phyloP scores from a whole-genome alignment of 2,329 filamentous ascomycete genomes.

The Fusarium staphyleae region DNA sequence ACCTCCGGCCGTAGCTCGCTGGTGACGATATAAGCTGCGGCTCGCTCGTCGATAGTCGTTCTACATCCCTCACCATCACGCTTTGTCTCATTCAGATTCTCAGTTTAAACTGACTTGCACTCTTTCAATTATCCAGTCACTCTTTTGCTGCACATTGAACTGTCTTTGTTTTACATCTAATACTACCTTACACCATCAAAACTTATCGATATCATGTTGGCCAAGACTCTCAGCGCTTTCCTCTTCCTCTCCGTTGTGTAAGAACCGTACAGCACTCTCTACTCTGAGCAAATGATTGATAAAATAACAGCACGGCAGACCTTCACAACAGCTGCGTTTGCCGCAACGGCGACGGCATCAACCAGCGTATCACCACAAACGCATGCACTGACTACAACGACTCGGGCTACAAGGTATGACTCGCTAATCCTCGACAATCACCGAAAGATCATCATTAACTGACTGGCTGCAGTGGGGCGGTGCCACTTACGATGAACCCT shows the following conservation, averaged over 20 bases:
- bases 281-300: background rate
- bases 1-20: too few species aligned
- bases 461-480: conserved; percentile 22
- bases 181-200: background rate
- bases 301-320: conserved; percentile 6
- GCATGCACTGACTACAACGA: conserved; percentile 30
- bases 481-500: conserved; percentile 17
- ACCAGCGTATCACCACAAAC: conserved; percentile 30
- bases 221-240: conserved; percentile 20
- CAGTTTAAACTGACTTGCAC: conserved; percentile 5
- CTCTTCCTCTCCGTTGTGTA: conserved; percentile 26
- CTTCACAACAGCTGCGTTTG: conserved; percentile 33
- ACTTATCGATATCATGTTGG: conserved; percentile 26
- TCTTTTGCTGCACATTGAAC: background rate
- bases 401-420: conserved; percentile 19
- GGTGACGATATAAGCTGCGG: conserved; percentile 1
- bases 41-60: background rate
- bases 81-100: background rate
- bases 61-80: background rate
- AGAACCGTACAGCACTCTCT: background rate
- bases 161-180: too few species aligned
- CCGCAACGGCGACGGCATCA: conserved; percentile 33
- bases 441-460: too few species aligned
- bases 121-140: conserved; percentile 10
- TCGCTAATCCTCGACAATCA: too few species aligned